phyloP scores from a whole-genome alignment of 1,139 yeast species.

The Kurtzmaniella quercitrusa region DNA sequence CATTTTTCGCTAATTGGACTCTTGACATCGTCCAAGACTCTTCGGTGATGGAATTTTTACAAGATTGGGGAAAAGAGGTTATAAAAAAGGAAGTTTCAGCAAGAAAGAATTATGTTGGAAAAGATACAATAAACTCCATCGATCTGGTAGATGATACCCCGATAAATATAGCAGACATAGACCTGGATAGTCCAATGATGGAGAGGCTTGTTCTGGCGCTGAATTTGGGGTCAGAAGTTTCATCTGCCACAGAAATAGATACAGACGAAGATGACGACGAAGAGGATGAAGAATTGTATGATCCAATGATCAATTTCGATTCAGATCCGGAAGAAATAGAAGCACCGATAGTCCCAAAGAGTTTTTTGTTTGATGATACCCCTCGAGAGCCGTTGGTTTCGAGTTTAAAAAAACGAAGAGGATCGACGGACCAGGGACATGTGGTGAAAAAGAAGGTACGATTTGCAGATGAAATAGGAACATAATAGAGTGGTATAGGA shows the following conservation, averaged over 20 bases:
- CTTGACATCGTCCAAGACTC: slow-evolving; percentile 11
- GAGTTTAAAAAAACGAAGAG: slow-evolving; percentile 2
- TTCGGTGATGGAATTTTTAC: slow-evolving; percentile 11
- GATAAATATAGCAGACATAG: slow-evolving; percentile 3
- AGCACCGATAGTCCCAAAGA: not conserved
- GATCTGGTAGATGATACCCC: not conserved
- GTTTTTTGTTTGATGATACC: not conserved
- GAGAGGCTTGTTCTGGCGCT: not conserved
- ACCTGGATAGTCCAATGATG: not conserved
- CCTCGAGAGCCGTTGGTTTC: slow-evolving; percentile 1
- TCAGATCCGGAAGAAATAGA: not conserved
- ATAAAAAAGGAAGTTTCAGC: slow-evolving; percentile 2
- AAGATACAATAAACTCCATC: too few relatives aligned
- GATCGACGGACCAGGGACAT: not conserved
- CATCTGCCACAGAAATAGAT: slow-evolving; percentile 3
- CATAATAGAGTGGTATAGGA: not conserved
- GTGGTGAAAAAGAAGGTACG: slow-evolving; percentile 5
- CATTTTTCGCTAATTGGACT: slow-evolving; percentile 12
- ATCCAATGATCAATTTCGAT: slow-evolving; percentile 13
- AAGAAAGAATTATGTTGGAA: not conserved
- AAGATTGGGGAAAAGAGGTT: slow-evolving; percentile 18
- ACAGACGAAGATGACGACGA: slow-evolving; percentile 12
- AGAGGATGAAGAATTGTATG: slow-evolving; percentile 16
- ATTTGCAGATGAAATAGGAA: slow-evolving; percentile 6
- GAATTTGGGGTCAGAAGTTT: not conserved